Percentiles rank a stretch among this genome's conserved stretches.
phyloP scores from a whole-genome alignment of 2,329 filamentous ascomycete genomes.

The Coleophoma cylindrospora region DNA sequence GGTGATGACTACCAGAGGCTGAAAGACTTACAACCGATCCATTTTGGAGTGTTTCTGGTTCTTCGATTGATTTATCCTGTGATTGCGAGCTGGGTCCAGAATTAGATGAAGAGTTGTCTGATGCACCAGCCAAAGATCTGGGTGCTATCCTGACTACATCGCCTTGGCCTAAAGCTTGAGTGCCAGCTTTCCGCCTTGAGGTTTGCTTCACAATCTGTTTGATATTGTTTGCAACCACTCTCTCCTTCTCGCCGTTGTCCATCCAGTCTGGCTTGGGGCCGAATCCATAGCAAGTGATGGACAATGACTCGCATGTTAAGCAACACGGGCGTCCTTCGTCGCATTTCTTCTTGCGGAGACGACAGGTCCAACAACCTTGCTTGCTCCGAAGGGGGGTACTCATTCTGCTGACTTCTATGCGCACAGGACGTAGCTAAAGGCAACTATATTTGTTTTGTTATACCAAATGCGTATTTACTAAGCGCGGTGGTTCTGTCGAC shows the following conservation, averaged over 20 bases:
- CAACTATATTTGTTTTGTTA: too few species aligned
- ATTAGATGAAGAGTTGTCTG: slow-evolving; percentile 7
- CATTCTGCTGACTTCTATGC: slow-evolving; percentile 3
- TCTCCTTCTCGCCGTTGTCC: slow-evolving; percentile 29
- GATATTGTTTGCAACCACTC: slow-evolving; percentile 44
- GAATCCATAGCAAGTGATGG: slow-evolving; percentile 51
- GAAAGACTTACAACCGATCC: slow-evolving; percentile 11
- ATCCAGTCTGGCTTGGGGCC: slow-evolving; percentile 29
- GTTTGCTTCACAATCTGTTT: slow-evolving; percentile 45
- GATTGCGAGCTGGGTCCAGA: slow-evolving; percentile 1
- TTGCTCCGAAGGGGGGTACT: slow-evolving; percentile 17
- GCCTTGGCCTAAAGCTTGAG: slow-evolving; percentile 13
- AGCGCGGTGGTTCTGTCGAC: too few species aligned
- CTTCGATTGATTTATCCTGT: not conserved
- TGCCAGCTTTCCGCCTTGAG: slow-evolving; percentile 40
- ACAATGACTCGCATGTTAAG: slow-evolving; percentile 54
- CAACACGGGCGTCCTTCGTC: slow-evolving; percentile 56
- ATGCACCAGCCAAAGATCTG: slow-evolving; percentile 3
- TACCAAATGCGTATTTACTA: too few species aligned
- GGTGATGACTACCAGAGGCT: not conserved
- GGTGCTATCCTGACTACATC: slow-evolving; percentile 12
- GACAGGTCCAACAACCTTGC: slow-evolving; percentile 59
- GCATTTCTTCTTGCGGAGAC: slow-evolving; percentile 61
- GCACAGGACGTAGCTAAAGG: too few species aligned
- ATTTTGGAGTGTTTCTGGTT: slow-evolving; percentile 2